Conservation (phyloP, 208 protist genomes). For the Lotmaria passim region DNA sequence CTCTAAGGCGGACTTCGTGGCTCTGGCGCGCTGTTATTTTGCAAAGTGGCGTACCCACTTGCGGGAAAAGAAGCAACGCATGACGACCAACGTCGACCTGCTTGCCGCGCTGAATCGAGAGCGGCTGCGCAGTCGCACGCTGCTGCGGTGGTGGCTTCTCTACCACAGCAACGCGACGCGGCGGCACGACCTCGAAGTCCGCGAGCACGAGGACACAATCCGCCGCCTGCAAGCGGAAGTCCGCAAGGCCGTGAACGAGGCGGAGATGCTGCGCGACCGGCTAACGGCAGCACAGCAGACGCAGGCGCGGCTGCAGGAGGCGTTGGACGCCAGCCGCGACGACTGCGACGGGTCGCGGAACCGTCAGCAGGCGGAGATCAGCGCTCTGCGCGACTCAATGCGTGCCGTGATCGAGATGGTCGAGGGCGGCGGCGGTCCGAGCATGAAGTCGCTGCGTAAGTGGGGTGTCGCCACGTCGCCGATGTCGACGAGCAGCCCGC, state of each 20-base stretch:
- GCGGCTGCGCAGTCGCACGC: slow-evolving; percentile 22
- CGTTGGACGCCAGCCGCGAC: slow-evolving; percentile 13
- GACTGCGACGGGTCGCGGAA: slow-evolving; percentile 5
- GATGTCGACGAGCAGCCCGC: neutral
- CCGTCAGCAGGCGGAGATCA: slow-evolving; percentile 17
- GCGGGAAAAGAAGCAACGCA: slow-evolving; percentile 53
- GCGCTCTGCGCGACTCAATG: slow-evolving; percentile 27
- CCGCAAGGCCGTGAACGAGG: slow-evolving; percentile 6
- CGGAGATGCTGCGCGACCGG: slow-evolving; percentile 13
- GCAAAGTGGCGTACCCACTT: slow-evolving; percentile 58
- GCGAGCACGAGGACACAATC: slow-evolving; percentile 20
- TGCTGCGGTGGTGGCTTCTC: slow-evolving; percentile 39
- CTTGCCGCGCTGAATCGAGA: slow-evolving; percentile 52
- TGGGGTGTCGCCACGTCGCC: slow-evolving; percentile 1
- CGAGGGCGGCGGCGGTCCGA: slow-evolving; percentile 8
- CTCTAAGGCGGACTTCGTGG: slow-evolving; percentile 58
- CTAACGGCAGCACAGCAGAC: slow-evolving; percentile 7
- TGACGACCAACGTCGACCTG: slow-evolving; percentile 43
- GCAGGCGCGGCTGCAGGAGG: slow-evolving; percentile 14
- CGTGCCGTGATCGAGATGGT: slow-evolving; percentile 14
- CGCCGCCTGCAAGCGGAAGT: slow-evolving; percentile 17
- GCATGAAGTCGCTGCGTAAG: slow-evolving; percentile 14
- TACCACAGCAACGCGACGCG: neutral
- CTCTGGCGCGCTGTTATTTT: slow-evolving; percentile 67
- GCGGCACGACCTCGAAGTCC: slow-evolving; percentile 14